Percentiles rank a stretch among this genome's conserved stretches.
Conservation (phyloP, 2,329 filamentous ascomycete species). For the Orbilia javanica region DNA sequence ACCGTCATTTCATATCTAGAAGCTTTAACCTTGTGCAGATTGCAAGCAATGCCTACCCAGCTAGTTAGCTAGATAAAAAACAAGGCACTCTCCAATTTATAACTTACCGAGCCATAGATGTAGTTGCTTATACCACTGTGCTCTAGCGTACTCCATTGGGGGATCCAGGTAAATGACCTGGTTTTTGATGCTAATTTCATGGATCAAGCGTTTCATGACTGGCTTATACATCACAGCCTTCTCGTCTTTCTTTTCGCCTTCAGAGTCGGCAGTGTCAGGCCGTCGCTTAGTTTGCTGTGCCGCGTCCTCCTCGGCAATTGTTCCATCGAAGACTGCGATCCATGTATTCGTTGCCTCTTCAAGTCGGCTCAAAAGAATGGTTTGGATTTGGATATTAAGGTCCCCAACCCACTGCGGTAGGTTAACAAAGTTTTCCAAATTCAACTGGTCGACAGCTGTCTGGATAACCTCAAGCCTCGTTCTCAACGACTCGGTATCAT, state of each 20-base stretch:
- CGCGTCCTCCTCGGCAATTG: conserved; percentile 63
- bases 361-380: conserved; percentile 83
- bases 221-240: conserved; percentile 70
- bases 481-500: conserved; percentile 83
- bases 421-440: conserved; percentile 95
- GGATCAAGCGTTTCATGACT: conserved; percentile 78
- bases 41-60: conserved; percentile 78
- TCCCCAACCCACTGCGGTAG: conserved; percentile 88
- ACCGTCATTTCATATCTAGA: conserved; percentile 93
- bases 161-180: conserved; percentile 97
- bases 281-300: conserved; percentile 49
- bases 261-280: conserved; percentile 50
- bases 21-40: conserved; percentile 92
- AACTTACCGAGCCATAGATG: conserved; percentile 84
- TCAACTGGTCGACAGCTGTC: conserved; percentile 92
- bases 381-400: conserved; percentile 87
- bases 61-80: conserved; percentile 10
- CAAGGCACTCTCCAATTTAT: not conserved
- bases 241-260: conserved; percentile 61
- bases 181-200: conserved; percentile 97
- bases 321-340: conserved; percentile 84
- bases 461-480: conserved; percentile 86
- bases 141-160: conserved; percentile 88
- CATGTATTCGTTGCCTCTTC: conserved; percentile 85
- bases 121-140: conserved; percentile 92